Evolutionary conservation across 164 flowering plant species (phyloP).

Genomic region (Vitis rupestris): DNA sequence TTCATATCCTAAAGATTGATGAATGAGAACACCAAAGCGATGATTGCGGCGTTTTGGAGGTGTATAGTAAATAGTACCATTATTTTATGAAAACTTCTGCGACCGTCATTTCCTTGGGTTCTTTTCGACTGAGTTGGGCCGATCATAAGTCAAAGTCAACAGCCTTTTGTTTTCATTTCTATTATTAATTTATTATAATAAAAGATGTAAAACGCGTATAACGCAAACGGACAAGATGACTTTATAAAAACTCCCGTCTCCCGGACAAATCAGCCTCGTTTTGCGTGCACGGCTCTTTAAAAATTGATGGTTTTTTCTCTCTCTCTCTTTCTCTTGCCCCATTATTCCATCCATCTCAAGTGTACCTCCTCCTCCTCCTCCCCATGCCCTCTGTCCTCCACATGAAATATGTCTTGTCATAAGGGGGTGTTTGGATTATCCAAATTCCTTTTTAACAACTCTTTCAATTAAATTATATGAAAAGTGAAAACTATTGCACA

Average conservation of each 20-base stretch:
- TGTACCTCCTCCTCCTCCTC: too few species aligned
- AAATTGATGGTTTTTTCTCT: not conserved
- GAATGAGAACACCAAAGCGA: slow-evolving; percentile 21
- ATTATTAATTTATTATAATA: not conserved
- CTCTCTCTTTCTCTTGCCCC: not conserved
- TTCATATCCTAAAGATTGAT: not conserved
- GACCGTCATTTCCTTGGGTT: not conserved
- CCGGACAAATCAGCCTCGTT: slow-evolving; percentile 31
- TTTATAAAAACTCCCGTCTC: slow-evolving; percentile 1
- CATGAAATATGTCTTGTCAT: too few species aligned
- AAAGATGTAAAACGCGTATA: slow-evolving; percentile 25
- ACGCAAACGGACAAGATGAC: slow-evolving; percentile 16
- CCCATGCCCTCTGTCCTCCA: too few species aligned
- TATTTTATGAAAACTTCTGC: not conserved
- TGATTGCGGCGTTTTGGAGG: slow-evolving; percentile 36
- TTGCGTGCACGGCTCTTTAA: slow-evolving; percentile 37
- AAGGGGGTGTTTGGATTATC: too few species aligned
- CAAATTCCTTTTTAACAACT: too few species aligned
- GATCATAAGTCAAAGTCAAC: slow-evolving; percentile 36
- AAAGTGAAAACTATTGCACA: too few species aligned
- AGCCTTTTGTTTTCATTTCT: slow-evolving; percentile 1
- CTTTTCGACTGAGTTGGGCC: not conserved
- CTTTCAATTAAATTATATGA: too few species aligned
- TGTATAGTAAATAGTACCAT: too few species aligned
- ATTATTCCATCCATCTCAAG: too few species aligned